Percentiles rank a stretch among this genome's conserved stretches.
Evolutionary conservation across 2,329 filamentous ascomycete genomes (phyloP).

Genomic region (Lasiodiplodia sp.): DNA sequence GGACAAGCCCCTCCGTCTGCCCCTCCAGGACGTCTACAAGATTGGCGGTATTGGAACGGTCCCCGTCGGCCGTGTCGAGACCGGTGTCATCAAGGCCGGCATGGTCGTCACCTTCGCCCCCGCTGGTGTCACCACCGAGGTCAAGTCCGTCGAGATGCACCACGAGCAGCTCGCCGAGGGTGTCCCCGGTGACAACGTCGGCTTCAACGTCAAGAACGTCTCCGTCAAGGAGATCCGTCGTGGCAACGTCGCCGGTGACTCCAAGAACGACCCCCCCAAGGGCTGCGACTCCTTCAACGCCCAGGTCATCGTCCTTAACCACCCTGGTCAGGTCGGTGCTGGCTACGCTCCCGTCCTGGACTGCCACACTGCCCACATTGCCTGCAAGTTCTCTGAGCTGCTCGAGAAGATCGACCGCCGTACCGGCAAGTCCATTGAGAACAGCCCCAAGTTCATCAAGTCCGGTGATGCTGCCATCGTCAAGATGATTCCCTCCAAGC

Average conservation of each 20-base stretch:
- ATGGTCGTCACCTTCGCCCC: constrained; percentile 99
- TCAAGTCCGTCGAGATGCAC: constrained; percentile 99
- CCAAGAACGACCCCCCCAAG: constrained; percentile 97
- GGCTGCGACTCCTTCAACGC: constrained; percentile 95
- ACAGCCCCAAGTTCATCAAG: constrained; percentile 99
- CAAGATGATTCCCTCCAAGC: constrained; percentile 99
- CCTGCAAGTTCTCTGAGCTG: constrained; percentile 99
- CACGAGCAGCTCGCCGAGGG: constrained; percentile 98
- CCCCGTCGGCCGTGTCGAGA: constrained; percentile 99
- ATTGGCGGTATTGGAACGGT: constrained; percentile 99
- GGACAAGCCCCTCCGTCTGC: constrained; percentile 99
- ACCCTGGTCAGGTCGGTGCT: constrained; percentile 98
- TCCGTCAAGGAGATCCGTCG: constrained; percentile 99
- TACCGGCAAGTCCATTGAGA: constrained; percentile 97
- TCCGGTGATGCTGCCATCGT: constrained; percentile 99
- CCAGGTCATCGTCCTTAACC: constrained; percentile 99
- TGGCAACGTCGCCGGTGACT: constrained; percentile 99
- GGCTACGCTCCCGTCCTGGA: constrained; percentile 99
- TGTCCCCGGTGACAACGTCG: constrained; percentile 99
- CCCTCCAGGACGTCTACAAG: constrained; percentile 99
- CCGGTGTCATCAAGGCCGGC: constrained; percentile 81
- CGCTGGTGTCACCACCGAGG: constrained; percentile 99
- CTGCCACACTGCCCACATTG: constrained; percentile 99
- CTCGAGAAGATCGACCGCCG: constrained; percentile 99
- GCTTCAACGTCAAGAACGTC: constrained; percentile 99